phyloP scores from a whole-genome alignment of 768 basidiomycete species.

The Hericium erinaceus region DNA sequence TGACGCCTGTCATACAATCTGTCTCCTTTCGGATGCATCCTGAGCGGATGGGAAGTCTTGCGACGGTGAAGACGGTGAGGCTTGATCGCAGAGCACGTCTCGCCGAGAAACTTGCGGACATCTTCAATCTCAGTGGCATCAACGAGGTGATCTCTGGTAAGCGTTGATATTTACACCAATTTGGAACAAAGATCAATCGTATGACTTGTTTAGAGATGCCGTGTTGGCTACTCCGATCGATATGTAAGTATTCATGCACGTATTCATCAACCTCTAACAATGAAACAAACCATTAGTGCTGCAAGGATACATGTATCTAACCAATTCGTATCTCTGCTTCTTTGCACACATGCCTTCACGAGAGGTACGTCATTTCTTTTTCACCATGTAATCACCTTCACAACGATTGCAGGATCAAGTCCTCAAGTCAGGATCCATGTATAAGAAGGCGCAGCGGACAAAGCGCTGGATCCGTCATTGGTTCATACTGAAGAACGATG shows the following conservation, averaged over 20 bases:
- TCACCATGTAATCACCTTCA: neutral
- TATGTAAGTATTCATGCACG: slow-evolving; percentile 48
- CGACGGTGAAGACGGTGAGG: slow-evolving; percentile 69
- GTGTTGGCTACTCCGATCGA: slow-evolving; percentile 86
- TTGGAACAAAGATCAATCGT: neutral
- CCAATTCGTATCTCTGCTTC: slow-evolving; percentile 89
- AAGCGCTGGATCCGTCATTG: slow-evolving; percentile 93
- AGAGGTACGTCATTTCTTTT: slow-evolving; percentile 46
- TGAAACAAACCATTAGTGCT: slow-evolving; percentile 45
- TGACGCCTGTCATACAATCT: slow-evolving; percentile 4
- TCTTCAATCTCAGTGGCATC: slow-evolving; percentile 76
- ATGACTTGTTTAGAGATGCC: slow-evolving; percentile 59
- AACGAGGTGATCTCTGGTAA: slow-evolving; percentile 78
- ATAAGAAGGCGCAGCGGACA: slow-evolving; percentile 80
- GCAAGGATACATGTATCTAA: slow-evolving; percentile 97
- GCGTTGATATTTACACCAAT: slow-evolving; percentile 18
- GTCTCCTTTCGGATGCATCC: slow-evolving; percentile 5
- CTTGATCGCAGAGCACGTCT: slow-evolving; percentile 59
- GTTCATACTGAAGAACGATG: slow-evolving; percentile 95
- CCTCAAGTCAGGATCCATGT: slow-evolving; percentile 84
- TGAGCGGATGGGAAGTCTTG: slow-evolving; percentile 31
- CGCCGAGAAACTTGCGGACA: slow-evolving; percentile 81
- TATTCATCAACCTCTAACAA: neutral
- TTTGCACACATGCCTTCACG: slow-evolving; percentile 89
- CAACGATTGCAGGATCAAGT: slow-evolving; percentile 62